Evolutionary conservation across 225 moss, liverwort and hornwort species (phyloP).

Genomic region (Climacium dendroides): DNA sequence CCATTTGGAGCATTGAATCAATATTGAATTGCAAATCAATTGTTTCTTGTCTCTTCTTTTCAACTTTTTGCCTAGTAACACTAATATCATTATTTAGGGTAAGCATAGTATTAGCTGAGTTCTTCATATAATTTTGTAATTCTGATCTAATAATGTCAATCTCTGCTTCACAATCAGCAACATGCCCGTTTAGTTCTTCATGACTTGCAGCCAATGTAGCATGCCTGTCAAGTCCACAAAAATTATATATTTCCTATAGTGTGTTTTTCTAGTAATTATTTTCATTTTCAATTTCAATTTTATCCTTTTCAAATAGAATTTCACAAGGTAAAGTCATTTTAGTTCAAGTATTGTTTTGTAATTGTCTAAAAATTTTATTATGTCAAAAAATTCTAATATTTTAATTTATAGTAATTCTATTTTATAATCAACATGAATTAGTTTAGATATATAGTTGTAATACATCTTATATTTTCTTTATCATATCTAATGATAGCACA

Average conservation of each 20-base stretch:
- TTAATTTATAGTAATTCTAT: too few species aligned
- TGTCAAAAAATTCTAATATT: background rate
- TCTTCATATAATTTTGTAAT: constrained; percentile 36
- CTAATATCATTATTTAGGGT: constrained; percentile 62
- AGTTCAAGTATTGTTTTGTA: background rate
- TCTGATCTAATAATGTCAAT: constrained; percentile 33
- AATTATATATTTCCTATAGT: background rate
- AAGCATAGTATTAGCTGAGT: constrained; percentile 32
- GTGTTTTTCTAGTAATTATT: background rate
- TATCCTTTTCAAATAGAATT: background rate
- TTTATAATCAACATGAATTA: too few species aligned
- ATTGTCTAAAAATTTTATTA: background rate
- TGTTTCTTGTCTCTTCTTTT: constrained; percentile 37
- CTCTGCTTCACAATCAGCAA: constrained; percentile 28
- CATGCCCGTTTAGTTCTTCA: constrained; percentile 37
- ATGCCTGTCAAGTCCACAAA: constrained; percentile 15
- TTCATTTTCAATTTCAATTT: background rate
- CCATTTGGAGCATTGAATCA: constrained; percentile 46
- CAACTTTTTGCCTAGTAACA: constrained; percentile 5
- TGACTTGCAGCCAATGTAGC: constrained; percentile 65
- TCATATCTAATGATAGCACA: background rate
- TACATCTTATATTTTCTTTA: background rate
- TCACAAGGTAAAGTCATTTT: background rate
- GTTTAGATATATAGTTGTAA: too few species aligned
- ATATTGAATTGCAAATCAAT: constrained; percentile 39